A percentile compares a stretch with the other conserved stretches of the same genome.
These are phyloP conservation scores for Candida alai DNA, from an alignment of 805 yeast genomes.

Conservation along the genomic window DNA sequence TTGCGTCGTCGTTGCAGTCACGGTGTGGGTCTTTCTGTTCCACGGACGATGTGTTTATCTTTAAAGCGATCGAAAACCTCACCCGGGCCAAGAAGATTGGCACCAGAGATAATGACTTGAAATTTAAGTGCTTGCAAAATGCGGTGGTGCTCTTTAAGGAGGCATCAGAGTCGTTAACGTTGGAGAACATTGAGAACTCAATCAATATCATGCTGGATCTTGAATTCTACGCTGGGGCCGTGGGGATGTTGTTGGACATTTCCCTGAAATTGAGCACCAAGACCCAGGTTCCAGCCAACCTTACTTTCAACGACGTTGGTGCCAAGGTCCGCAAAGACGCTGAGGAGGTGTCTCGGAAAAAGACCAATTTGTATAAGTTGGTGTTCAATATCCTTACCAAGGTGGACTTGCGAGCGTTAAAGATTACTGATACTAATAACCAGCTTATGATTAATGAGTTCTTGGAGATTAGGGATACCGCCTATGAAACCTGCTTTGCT, in stretches of 20 bases:
- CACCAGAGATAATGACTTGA: conserved; percentile 63
- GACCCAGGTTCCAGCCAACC: conserved; percentile 6
- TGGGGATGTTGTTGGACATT: conserved; percentile 73
- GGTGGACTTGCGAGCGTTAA: conserved; percentile 62
- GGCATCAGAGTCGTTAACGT: conserved; percentile 71
- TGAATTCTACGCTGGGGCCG: conserved; percentile 79
- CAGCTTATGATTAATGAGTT: conserved; percentile 46
- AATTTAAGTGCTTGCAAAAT: conserved; percentile 60
- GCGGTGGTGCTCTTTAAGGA: conserved; percentile 75
- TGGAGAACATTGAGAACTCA: conserved; percentile 80
- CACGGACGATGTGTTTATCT: conserved; percentile 86
- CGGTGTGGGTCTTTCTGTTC: conserved; percentile 95
- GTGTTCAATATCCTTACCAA: conserved; percentile 72
- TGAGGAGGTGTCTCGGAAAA: conserved; percentile 12
- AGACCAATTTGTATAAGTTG: conserved; percentile 54
- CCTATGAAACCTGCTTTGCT: conserved; percentile 70
- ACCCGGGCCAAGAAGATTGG: conserved; percentile 81
- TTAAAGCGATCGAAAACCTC: conserved; percentile 89
- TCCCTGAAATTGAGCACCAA: conserved; percentile 55
- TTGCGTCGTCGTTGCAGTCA: conserved; percentile 83
- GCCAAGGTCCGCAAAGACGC: conserved; percentile 5
- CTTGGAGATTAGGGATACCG: conserved; percentile 59
- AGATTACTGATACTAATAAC: conserved; percentile 31
- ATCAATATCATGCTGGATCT: conserved; percentile 72
- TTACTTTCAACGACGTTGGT: conserved; percentile 1